Evolutionary conservation across 495 filamentous ascomycete species (phyloP), one percentile per base, ranked within the genome.

Genomic region (Xylaria longipes): DNA sequence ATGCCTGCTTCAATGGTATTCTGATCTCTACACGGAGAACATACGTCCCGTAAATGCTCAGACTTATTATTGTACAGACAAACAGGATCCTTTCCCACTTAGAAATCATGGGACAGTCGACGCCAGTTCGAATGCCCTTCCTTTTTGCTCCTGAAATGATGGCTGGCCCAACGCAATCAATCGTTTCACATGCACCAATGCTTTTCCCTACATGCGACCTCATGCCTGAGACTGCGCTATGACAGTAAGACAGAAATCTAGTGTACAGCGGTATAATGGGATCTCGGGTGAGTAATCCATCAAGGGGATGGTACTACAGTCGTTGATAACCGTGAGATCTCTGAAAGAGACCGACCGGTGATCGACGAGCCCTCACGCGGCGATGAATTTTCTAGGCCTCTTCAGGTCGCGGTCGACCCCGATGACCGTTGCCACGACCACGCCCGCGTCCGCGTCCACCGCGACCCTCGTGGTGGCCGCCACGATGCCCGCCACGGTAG

Each of bases 401-500:
- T 20, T 79, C 78, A 37, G 66, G 54, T 54, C 78, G 80, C 25
- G 78, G 73, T 74, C 76, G 70, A 39, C 75, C 78, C 69, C 75
- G 65, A 48, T 65, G 63, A 12, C 70, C 71, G 39, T 71, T 78
- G 60, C 85, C 81, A 61, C 82, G 83, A 41, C 84, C 85, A 73
- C 82, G 79, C 61, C 80, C 80, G 15, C 82, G 82, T 60, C 85
- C 85, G 20, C 87, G 82, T 73, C 80, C 76, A 46, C 85, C 85
- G 29, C 86, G 82, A 68, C 80, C 76, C 41, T 77, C 79, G 56
- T 84, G 82, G 48, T 86, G 84, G 41, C 84, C 83, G 52, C 85
- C 85, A 71, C 83, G 82, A 71, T 86, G 85, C 41, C 88, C 83
- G 27, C 89, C 88, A 56, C 89, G 87, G 74, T 84, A 83, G 60